Percentiles rank a stretch among this genome's conserved stretches.
Conservation (phyloP, 176 grass and related monocot genomes). For the Leersia perrieri region DNA sequence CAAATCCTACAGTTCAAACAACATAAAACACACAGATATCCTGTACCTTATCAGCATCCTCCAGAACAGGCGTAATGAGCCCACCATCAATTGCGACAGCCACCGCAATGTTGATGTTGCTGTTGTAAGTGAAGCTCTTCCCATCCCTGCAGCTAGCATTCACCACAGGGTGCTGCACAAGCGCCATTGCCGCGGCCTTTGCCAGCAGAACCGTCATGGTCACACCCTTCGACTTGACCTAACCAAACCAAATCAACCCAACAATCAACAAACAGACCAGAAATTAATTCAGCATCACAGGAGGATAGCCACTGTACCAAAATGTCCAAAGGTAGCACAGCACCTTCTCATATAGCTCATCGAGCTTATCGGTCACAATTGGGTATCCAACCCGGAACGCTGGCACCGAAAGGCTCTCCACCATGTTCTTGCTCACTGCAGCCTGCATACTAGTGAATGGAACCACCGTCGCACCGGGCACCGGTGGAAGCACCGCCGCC, state of each 20-base stretch:
- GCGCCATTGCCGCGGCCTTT: slow-evolving; percentile 81
- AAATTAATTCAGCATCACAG: background rate
- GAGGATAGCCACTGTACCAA: background rate
- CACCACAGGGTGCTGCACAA: slow-evolving; percentile 78
- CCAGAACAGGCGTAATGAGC: slow-evolving; percentile 84
- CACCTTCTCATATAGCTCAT: slow-evolving; percentile 88
- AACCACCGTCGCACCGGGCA: slow-evolving; percentile 73
- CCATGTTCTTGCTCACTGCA: slow-evolving; percentile 96
- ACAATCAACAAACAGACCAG: slow-evolving; percentile 1
- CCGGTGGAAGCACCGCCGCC: slow-evolving; percentile 38
- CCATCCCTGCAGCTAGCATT: slow-evolving; percentile 91
- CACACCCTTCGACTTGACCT: slow-evolving; percentile 93
- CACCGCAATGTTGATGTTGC: slow-evolving; percentile 86
- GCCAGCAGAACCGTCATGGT: slow-evolving; percentile 91
- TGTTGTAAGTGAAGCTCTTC: slow-evolving; percentile 90
- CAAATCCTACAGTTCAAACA: background rate
- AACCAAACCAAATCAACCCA: slow-evolving; percentile 3
- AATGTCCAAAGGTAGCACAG: background rate
- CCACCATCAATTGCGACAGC: slow-evolving; percentile 93
- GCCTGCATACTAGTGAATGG: slow-evolving; percentile 86
- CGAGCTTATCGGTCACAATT: slow-evolving; percentile 68
- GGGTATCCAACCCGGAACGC: slow-evolving; percentile 85
- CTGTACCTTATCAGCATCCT: slow-evolving; percentile 89
- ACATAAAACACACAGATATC: background rate
- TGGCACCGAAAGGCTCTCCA: slow-evolving; percentile 80